Conservation (phyloP, 2,329 filamentous ascomycete species). For the Neurospora sp. region DNA sequence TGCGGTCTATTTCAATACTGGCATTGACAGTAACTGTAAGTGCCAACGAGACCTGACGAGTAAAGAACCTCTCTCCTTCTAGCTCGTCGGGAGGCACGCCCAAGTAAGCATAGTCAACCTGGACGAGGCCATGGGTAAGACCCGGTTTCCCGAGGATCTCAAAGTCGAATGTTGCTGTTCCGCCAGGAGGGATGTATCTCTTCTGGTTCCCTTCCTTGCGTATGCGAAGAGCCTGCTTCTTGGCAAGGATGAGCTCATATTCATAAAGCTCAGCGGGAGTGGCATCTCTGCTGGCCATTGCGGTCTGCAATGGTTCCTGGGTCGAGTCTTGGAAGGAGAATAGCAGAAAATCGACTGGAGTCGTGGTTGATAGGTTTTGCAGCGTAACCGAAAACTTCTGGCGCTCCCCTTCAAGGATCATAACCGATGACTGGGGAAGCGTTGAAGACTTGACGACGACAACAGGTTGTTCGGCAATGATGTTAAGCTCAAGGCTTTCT, state of each 20-base stretch:
- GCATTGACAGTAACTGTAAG: conserved; percentile 86
- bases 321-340: conserved; percentile 89
- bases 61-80: conserved; percentile 61
- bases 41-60: conserved; percentile 69
- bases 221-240: conserved; percentile 57
- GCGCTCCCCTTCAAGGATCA: conserved; percentile 86
- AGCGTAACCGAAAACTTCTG: conserved; percentile 69
- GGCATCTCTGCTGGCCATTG: conserved; percentile 66
- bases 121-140: conserved; percentile 66
- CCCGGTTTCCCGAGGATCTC: conserved; percentile 82
- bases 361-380: conserved; percentile 61
- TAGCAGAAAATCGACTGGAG: conserved; percentile 71
- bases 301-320: conserved; percentile 63
- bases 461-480: conserved; percentile 71
- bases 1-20: conserved; percentile 69
- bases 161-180: conserved; percentile 63
- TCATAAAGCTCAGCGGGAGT: conserved; percentile 75
- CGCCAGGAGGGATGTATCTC: conserved; percentile 55
- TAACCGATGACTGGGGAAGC: conserved; percentile 73
- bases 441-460: conserved; percentile 67
- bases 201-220: conserved; percentile 39
- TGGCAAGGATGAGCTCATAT: conserved; percentile 68
- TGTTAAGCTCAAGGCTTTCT: conserved; percentile 52
- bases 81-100: conserved; percentile 59
- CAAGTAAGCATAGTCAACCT: conserved; percentile 81